Conservation (phyloP, 2,329 filamentous ascomycete genomes). For the Periconia digitata region DNA sequence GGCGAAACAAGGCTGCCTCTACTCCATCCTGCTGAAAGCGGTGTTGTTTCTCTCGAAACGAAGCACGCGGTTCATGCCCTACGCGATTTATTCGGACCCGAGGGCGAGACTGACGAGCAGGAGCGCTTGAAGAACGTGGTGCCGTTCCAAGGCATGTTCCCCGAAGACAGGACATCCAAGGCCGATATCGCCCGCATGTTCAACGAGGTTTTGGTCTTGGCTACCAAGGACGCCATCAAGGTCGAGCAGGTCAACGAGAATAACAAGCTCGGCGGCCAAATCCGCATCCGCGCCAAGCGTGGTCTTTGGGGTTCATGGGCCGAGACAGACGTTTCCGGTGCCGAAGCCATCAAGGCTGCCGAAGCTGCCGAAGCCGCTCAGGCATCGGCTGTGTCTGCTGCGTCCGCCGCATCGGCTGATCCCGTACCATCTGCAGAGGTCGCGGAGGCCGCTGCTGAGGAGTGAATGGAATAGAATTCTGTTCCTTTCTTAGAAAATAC, state of each 20-base stretch:
- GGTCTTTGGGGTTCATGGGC: slow-evolving; percentile 98
- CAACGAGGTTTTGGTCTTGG: slow-evolving; percentile 92
- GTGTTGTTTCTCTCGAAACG: slow-evolving; percentile 85
- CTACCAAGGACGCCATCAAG: slow-evolving; percentile 97
- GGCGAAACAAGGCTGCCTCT: slow-evolving; percentile 73
- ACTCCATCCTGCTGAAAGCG: slow-evolving; percentile 79
- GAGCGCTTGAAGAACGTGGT: slow-evolving; percentile 76
- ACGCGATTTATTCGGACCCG: slow-evolving; percentile 79
- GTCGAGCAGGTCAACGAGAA: slow-evolving; percentile 76
- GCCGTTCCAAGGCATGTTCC: slow-evolving; percentile 88
- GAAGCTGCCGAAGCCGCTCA: slow-evolving; percentile 30
- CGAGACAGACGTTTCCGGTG: slow-evolving; percentile 62
- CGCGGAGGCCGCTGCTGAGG: slow-evolving; percentile 8
- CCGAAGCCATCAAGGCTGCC: slow-evolving; percentile 39
- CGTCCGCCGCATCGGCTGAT: slow-evolving; percentile 18
- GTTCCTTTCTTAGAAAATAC: background rate
- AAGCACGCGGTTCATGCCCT: slow-evolving; percentile 95
- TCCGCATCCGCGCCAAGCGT: slow-evolving; percentile 85
- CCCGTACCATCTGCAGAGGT: slow-evolving; percentile 11
- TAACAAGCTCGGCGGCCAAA: slow-evolving; percentile 71
- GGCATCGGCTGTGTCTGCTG: slow-evolving; percentile 18
- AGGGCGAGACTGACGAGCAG: slow-evolving; percentile 66
- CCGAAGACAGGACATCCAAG: slow-evolving; percentile 76
- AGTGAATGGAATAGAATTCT: slow-evolving; percentile 1
- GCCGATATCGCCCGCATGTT: slow-evolving; percentile 99